Conservation (phyloP, 257 asterid species). For the Ligustrum vulgare region DNA sequence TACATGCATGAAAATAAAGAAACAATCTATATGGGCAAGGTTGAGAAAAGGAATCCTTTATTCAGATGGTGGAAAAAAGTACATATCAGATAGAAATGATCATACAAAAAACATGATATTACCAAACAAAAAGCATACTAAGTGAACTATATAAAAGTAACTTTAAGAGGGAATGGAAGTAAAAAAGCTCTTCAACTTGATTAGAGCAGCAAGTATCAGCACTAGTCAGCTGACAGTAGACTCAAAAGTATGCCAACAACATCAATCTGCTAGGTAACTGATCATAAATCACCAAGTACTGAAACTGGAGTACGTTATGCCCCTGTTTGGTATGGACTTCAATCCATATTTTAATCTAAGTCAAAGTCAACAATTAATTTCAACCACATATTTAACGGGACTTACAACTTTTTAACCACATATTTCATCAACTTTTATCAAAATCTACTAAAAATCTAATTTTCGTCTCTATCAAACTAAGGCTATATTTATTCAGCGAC, state of each 20-base stretch:
- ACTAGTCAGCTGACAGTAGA: constrained; percentile 1
- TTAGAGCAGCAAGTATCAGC: background rate
- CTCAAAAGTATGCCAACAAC: background rate
- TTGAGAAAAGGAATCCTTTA: background rate
- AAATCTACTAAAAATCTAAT: too few species aligned
- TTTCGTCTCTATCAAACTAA: too few species aligned
- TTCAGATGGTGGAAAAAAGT: background rate
- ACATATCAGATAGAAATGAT: background rate
- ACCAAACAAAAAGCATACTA: background rate
- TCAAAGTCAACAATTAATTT: too few species aligned
- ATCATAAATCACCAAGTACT: background rate
- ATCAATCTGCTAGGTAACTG: background rate
- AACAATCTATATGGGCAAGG: background rate
- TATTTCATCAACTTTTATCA: too few species aligned
- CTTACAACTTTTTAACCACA: too few species aligned
- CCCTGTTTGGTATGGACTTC: too few species aligned
- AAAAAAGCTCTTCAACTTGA: constrained; percentile 1
- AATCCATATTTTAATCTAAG: too few species aligned
- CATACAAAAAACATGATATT: background rate
- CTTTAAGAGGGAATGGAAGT: background rate
- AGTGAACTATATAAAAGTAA: constrained; percentile 1
- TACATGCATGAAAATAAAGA: background rate
- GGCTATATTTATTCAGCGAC: background rate
- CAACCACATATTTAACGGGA: too few species aligned
- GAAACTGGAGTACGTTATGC: background rate